Base-by-base conservation (phyloP, 2,329 filamentous ascomycete species). In the Chaetothyriales sp. region DNA sequence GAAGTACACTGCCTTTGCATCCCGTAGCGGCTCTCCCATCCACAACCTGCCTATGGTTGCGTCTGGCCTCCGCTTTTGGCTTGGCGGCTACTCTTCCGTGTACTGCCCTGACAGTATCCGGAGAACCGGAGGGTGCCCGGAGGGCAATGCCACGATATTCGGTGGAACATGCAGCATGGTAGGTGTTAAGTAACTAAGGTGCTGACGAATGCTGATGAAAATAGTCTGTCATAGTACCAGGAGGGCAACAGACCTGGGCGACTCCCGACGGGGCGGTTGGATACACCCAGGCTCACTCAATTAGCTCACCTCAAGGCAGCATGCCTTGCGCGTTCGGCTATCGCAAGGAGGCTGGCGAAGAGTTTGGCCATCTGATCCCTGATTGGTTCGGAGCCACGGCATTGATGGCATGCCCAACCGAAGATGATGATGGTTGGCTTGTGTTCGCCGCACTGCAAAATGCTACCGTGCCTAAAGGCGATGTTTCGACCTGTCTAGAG, bases 201-300 rank as follows among this genome's bases (percentile, higher is more conserved):
- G 47, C 42, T 50, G 25, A 54, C 50, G 15, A 32, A n/a, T 18
- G 10, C 19, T 12, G 6, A 18, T 10, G 18, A n/a, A 3, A 39
- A 18, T 42, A 76, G 60, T 64, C 68, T 32, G 73, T 77, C 28
- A 61, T 71, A 26, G 80, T 82, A 3, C 79, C 80, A 4, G 80
- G 80, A 25, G 80, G 81, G 22, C 80, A 84, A 59, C 65, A 71
- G 51, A 70, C 81, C 58, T 84, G 78, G 63, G 70, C 83, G 51
- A 68, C 65, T 2, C 67, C 73, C 2, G 63, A 70, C 22, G 81
- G 80, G 5, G 66, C 70, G 8, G 63, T 84, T 51, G 68, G 70
- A 50, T 83, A 76, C 66, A 77, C 78, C 0, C 55, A 60, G 18
- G 70, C 79, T 0, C 78, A 82, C 65, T 79, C 76, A 0, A 65